Evolutionary conservation across 2,329 filamentous ascomycete species (phyloP), one percentile per base, ranked within the genome.

Genomic region (Stachybotrys chlorohalonatus): DNA sequence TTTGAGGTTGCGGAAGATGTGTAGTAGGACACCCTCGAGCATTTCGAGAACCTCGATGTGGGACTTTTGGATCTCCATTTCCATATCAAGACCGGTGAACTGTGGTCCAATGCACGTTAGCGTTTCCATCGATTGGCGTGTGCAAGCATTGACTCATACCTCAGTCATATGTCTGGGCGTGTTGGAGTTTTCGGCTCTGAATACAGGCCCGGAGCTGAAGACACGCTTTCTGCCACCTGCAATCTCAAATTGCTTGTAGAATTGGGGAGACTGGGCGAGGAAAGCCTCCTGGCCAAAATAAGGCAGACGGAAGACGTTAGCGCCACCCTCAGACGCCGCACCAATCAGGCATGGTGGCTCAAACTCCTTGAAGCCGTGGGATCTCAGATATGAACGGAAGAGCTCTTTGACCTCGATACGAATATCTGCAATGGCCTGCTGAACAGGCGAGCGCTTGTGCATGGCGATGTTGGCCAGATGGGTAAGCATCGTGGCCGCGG

Each of bases 391-490:
- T 62, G 91, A 85, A 56, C 80, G 77, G 72, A 95, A 95, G 11
- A 94, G 77, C 57, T 81, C 78, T 57, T 82, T 80, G 46, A 89
- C 83, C 55, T 81, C 84, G 65, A 75, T 70, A 54, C 75, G 74
- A 52, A 73, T 65, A 54, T 70, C 66, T 72, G 77, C 75, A 64
- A 93, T 93, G 56, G 92, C 90, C 69, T 95, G 90, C 73, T 94
- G 95, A 58, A 95, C 87, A 58, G 91, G 90, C 1, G 90, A 89
- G 55, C 94, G 86, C 68, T 96, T 88, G 75, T 96, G 92, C 75
- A 99, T 88, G 53, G 89, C 89, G 57, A 89, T 85, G 79, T 97
- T 96, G 77, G 95, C 88, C 52, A 96, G 82, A 62, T 93, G 85
- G 1, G 90, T 95, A 66, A 85, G 84, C 70, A 97, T 83, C 57